Evolutionary conservation across 129 eudicot species (phyloP).

Genomic region (Escallonia rubra): DNA sequence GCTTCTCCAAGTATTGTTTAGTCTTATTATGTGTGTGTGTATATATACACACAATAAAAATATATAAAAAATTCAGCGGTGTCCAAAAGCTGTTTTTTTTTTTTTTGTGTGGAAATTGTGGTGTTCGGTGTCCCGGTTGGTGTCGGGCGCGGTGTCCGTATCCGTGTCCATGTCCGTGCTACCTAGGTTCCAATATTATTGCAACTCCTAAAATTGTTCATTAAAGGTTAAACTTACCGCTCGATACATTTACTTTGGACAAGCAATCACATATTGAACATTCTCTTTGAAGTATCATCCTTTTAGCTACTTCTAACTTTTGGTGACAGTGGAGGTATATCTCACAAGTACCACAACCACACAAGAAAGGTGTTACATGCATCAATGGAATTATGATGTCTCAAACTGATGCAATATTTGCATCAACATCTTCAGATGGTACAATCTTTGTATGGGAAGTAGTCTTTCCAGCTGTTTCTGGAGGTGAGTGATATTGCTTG

Average conservation of each 20-base stretch:
- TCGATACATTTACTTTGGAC: not conserved
- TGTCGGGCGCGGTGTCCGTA: not conserved
- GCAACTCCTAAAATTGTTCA: no score
- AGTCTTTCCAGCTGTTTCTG: slow-evolving; percentile 41
- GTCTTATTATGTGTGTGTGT: no score
- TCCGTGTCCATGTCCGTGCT: no score
- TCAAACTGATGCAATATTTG: slow-evolving; percentile 52
- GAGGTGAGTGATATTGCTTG: slow-evolving; percentile 36
- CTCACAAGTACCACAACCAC: slow-evolving; percentile 58
- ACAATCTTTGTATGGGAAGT: slow-evolving; percentile 66
- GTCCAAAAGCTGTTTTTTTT: no score
- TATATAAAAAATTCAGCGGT: no score
- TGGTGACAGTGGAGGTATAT: slow-evolving; percentile 75
- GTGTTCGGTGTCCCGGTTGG: not conserved
- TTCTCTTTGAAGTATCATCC: not conserved
- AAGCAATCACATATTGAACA: not conserved
- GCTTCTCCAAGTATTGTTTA: no score
- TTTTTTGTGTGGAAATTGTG: no score
- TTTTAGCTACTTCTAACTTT: slow-evolving; percentile 5
- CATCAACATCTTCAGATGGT: slow-evolving; percentile 90
- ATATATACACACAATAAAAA: no score
- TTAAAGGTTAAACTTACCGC: no score
- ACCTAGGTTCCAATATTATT: no score
- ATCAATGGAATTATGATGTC: slow-evolving; percentile 61
- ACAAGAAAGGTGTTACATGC: slow-evolving; percentile 91